A percentile compares a stretch with the other conserved stretches of the same genome.
Conservation (phyloP, 345 rosid genomes). For the Populus euphratica region DNA sequence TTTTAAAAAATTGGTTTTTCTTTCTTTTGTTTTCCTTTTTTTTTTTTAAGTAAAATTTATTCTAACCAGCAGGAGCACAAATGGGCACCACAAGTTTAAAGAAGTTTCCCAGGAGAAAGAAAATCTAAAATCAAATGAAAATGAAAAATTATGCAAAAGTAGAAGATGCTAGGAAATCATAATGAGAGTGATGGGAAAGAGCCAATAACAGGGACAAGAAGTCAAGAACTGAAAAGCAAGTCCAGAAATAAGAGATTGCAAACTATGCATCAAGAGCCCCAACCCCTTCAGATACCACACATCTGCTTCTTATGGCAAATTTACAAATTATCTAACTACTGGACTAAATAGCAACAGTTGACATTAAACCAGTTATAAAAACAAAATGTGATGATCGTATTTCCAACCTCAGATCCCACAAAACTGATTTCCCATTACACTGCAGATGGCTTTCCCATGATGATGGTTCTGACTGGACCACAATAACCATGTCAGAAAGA, state of each 20-base stretch:
- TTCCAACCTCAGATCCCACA: conserved; percentile 87
- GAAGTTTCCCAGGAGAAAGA: not conserved
- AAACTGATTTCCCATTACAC: conserved; percentile 85
- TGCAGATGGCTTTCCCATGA: conserved; percentile 98
- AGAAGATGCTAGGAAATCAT: not conserved
- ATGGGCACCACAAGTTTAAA: not conserved
- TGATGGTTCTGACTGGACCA: conserved; percentile 85
- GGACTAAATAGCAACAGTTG: not conserved
- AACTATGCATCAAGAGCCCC: not conserved
- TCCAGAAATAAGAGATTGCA: not conserved
- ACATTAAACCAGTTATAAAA: conserved; percentile 3
- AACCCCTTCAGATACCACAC: not conserved
- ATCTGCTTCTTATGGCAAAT: not conserved
- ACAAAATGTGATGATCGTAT: not conserved
- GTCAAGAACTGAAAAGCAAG: not conserved
- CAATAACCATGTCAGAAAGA: conserved; percentile 88
- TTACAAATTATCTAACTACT: not conserved
- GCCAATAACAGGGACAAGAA: not conserved
- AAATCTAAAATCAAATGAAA: not conserved
- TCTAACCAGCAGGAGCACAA: not conserved
- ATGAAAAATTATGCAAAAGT: not conserved
- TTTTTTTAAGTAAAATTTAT: not conserved
- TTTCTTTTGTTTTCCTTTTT: not conserved
- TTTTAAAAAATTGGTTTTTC: not conserved
- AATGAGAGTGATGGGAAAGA: not conserved